Percentiles rank a stretch among this genome's conserved stretches.
These are phyloP conservation scores for Alternaria rosae DNA, from an alignment of 2,329 filamentous ascomycete species.

Conservation along the genomic window DNA sequence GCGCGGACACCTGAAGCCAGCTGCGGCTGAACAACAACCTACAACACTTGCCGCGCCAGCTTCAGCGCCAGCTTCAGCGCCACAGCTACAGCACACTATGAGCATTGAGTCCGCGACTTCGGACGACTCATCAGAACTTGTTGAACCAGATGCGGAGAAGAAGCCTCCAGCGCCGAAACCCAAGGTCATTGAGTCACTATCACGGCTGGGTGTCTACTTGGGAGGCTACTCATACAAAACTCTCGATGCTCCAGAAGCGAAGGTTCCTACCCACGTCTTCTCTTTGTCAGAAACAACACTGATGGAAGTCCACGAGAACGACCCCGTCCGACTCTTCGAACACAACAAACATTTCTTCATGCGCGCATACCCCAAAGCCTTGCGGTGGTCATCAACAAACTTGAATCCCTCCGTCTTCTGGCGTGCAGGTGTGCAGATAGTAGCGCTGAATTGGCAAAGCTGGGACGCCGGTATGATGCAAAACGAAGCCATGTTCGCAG, in stretches of 20 bases:
- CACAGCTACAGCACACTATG: constrained; percentile 30
- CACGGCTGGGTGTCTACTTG: constrained; percentile 82
- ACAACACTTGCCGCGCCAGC: constrained; percentile 40
- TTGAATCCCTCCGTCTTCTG: constrained; percentile 85
- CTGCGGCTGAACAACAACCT: constrained; percentile 32
- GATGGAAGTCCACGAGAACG: constrained; percentile 69
- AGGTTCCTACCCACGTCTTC: constrained; percentile 68
- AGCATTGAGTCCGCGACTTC: constrained; percentile 36
- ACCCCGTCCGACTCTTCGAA: constrained; percentile 69
- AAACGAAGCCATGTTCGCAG: constrained; percentile 90
- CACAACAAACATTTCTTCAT: constrained; percentile 86
- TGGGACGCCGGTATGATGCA: constrained; percentile 95
- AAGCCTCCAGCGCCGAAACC: constrained; percentile 60
- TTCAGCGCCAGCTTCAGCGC: constrained; percentile 29
- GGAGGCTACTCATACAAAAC: constrained; percentile 81
- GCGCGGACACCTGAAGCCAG: constrained; percentile 50
- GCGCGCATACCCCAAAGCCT: constrained; percentile 85
- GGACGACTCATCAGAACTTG: constrained; percentile 37
- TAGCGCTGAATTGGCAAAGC: constrained; percentile 92
- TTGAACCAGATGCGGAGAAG: constrained; percentile 51
- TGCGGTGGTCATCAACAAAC: constrained; percentile 84
- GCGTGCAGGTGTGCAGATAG: constrained; percentile 88
- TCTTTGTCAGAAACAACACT: constrained; percentile 68
- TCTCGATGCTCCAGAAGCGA: constrained; percentile 67
- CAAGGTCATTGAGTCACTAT: constrained; percentile 74